Percentiles rank a stretch among this genome's conserved stretches.
phyloP scores from a whole-genome alignment of 1,284 basidiomycete genomes.

The Afroboletus lepidellus region DNA sequence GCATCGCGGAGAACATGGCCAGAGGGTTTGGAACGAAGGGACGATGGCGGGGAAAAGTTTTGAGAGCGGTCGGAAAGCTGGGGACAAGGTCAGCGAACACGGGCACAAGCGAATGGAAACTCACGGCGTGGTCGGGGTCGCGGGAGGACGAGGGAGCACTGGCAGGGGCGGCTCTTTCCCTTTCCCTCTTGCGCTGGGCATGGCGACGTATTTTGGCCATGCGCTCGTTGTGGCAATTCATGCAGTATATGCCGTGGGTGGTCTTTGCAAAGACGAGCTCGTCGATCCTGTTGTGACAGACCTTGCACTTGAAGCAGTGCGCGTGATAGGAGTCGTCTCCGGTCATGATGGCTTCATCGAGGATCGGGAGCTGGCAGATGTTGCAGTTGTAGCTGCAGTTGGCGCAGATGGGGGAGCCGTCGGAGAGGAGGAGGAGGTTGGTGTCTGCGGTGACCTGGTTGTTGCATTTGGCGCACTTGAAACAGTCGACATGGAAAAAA shows the following conservation, averaged over 20 bases:
- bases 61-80: too few relatives aligned
- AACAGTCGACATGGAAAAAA: constrained; percentile 81
- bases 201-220: constrained; percentile 90
- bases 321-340: constrained; percentile 99
- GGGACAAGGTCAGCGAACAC: background rate
- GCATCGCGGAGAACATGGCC: constrained; percentile 24
- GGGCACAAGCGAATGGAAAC: constrained; percentile 11
- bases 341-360: constrained; percentile 98
- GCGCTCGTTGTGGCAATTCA: constrained; percentile 96
- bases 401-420: constrained; percentile 95
- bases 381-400: constrained; percentile 97
- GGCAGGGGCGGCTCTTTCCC: constrained; percentile 40
- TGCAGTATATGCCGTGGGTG: constrained; percentile 97
- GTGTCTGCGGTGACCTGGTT: constrained; percentile 88
- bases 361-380: constrained; percentile 87
- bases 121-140: constrained; percentile 43
- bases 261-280: constrained; percentile 99
- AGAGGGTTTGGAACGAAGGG: constrained; percentile 25
- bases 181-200: constrained; percentile 72
- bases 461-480: constrained; percentile 81
- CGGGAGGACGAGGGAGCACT: constrained; percentile 34
- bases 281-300: constrained; percentile 92
- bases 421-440: constrained; percentile 91
- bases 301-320: constrained; percentile 96
- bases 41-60: constrained; percentile 7